Conservation (phyloP, 352 stramenopile genomes). For the Plasmopara muralis region DNA sequence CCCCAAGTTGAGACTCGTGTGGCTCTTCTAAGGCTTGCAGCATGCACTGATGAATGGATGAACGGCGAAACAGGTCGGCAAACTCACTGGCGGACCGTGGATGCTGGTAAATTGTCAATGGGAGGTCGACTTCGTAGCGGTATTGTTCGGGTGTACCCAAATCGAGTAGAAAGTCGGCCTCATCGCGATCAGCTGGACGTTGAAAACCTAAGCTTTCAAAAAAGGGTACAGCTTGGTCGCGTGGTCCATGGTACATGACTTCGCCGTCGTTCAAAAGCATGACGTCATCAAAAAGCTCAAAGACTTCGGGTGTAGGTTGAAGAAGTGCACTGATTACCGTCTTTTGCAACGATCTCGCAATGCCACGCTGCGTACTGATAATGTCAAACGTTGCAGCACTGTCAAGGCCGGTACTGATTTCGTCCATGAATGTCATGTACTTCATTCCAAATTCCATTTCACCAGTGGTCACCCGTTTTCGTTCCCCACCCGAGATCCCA, state of each 20-base stretch:
- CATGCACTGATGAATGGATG: constrained; percentile 15
- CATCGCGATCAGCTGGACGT: constrained; percentile 30
- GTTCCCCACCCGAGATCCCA: constrained; percentile 60
- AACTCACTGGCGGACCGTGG: constrained; percentile 30
- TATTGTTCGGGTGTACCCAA: constrained; percentile 31
- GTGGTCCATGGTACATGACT: constrained; percentile 18
- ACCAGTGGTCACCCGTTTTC: constrained; percentile 12
- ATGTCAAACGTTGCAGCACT: constrained; percentile 44
- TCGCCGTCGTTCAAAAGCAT: constrained; percentile 18
- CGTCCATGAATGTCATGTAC: constrained; percentile 81
- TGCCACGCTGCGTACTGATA: constrained; percentile 25
- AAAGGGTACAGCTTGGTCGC: constrained; percentile 45
- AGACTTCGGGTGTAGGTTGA: constrained; percentile 58
- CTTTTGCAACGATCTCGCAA: constrained; percentile 18
- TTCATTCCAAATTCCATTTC: constrained; percentile 83
- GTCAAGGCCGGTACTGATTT: constrained; percentile 91
- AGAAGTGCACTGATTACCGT: constrained; percentile 57
- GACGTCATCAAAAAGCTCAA: constrained; percentile 15
- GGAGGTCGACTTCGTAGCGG: constrained; percentile 18
- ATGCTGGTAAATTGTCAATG: constrained; percentile 4
- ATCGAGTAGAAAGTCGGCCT: constrained; percentile 38
- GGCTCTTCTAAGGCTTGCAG: constrained; percentile 13
- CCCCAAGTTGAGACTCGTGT: constrained; percentile 9
- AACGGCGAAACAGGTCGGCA: constrained; percentile 14
- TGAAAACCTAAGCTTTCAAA: constrained; percentile 22